phyloP scores from a whole-genome alignment of 768 basidiomycete species.

The Russula earlei region DNA sequence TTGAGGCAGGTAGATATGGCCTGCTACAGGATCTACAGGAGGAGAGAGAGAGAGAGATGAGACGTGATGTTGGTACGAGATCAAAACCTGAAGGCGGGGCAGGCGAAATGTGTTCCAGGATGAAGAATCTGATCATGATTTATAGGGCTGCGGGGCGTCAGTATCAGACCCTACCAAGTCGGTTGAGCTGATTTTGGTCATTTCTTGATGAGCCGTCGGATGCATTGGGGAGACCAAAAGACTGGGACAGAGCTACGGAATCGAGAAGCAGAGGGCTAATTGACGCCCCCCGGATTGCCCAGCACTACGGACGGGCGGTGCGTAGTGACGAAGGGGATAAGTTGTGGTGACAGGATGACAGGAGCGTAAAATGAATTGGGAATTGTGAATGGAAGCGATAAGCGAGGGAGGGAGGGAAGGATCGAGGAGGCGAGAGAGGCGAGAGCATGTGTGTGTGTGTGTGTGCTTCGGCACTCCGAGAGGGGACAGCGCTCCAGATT shows the following conservation, averaged over 20 bases:
- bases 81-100: not conserved
- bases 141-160: not conserved
- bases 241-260: not conserved
- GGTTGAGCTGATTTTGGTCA: not conserved
- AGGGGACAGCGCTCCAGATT: not conserved
- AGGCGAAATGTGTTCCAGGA: not conserved
- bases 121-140: conserved; percentile 3
- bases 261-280: not conserved
- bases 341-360: not conserved
- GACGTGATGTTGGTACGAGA: not conserved
- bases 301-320: not conserved
- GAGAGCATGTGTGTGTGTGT: not conserved
- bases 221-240: not conserved
- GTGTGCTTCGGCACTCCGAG: not conserved
- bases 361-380: not conserved
- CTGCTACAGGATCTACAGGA: not conserved
- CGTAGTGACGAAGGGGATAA: not conserved
- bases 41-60: not conserved
- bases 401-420: too few species aligned
- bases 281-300: not conserved
- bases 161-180: not conserved
- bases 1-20: not conserved
- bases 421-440: not conserved
- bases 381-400: too few species aligned
- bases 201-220: not conserved